Evolutionary conservation across 169 alveolate genomes (phyloP).

Genomic region (Cryptosporidium muris): DNA sequence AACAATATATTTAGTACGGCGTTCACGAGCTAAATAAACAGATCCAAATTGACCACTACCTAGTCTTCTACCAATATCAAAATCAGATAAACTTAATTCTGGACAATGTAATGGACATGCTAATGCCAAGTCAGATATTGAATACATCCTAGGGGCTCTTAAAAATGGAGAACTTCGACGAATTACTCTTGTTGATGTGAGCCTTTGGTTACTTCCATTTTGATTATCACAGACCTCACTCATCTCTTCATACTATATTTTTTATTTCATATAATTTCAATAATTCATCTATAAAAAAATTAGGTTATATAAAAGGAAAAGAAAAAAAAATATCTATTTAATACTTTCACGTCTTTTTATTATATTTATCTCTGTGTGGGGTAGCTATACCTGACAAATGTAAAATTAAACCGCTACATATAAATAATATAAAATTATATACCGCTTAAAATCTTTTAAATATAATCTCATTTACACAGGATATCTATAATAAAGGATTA

Average conservation of each 20-base stretch:
- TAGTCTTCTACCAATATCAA: constrained; percentile 83
- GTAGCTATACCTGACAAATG: too few species aligned
- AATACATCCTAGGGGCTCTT: constrained; percentile 70
- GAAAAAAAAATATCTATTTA: too few species aligned
- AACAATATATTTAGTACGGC: constrained; percentile 82
- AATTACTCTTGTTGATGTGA: constrained; percentile 60
- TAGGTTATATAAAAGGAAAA: too few species aligned
- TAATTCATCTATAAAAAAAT: too few species aligned
- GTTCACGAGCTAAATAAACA: constrained; percentile 86
- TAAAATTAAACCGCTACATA: too few species aligned
- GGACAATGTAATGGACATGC: constrained; percentile 72
- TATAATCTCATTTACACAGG: too few species aligned
- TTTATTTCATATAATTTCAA: not conserved
- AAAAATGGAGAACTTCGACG: constrained; percentile 51
- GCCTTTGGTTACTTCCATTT: constrained; percentile 35
- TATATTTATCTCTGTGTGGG: too few species aligned
- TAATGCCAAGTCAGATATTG: constrained; percentile 59
- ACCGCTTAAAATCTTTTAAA: too few species aligned
- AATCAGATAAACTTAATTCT: constrained; percentile 75
- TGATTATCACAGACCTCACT: not conserved
- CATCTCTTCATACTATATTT: not conserved
- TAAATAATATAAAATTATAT: too few species aligned
- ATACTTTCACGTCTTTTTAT: too few species aligned
- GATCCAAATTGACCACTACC: constrained; percentile 89
- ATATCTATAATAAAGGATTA: too few species aligned